phyloP scores from a whole-genome alignment of 495 filamentous ascomycete genomes.

The Penicillium salamii region DNA sequence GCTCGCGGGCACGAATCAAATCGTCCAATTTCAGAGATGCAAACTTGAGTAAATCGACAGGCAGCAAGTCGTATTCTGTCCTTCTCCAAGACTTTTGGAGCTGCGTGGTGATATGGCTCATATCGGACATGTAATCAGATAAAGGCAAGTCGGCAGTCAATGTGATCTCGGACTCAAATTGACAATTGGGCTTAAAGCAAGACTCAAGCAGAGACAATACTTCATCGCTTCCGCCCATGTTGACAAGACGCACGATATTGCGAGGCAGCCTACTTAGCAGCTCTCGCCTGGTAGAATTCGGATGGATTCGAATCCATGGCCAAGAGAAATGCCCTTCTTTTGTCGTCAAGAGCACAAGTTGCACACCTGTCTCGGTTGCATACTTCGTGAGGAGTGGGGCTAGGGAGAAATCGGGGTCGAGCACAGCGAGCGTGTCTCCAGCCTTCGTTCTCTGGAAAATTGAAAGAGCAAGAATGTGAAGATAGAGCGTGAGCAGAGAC shows the following conservation, averaged over 20 bases:
- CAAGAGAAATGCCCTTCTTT: constrained; percentile 2
- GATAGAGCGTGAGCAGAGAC: constrained; percentile 16
- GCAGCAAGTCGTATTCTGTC: neutral
- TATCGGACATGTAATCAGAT: neutral
- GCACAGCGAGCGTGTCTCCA: constrained; percentile 11
- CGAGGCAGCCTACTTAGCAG: constrained; percentile 9
- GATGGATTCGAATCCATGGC: constrained; percentile 22
- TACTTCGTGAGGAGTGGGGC: constrained; percentile 13
- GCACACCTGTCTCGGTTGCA: constrained; percentile 10
- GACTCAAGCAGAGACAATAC: neutral
- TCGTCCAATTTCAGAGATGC: constrained; percentile 1
- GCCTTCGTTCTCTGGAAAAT: constrained; percentile 5
- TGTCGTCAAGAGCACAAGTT: constrained; percentile 19
- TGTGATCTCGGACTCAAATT: constrained; percentile 11
- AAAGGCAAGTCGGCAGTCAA: constrained; percentile 1
- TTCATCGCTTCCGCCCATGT: constrained; percentile 4
- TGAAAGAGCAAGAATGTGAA: constrained; percentile 13
- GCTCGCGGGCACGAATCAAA: constrained; percentile 3
- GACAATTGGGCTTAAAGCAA: constrained; percentile 8
- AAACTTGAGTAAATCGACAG: constrained; percentile 10
- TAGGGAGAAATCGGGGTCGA: constrained; percentile 21
- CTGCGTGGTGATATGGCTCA: neutral
- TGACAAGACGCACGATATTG: constrained; percentile 14
- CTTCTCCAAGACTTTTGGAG: constrained; percentile 11
- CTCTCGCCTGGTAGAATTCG: constrained; percentile 12